Conservation (phyloP, 805 yeast genomes). For the Myxozyma vanderwaltii region DNA sequence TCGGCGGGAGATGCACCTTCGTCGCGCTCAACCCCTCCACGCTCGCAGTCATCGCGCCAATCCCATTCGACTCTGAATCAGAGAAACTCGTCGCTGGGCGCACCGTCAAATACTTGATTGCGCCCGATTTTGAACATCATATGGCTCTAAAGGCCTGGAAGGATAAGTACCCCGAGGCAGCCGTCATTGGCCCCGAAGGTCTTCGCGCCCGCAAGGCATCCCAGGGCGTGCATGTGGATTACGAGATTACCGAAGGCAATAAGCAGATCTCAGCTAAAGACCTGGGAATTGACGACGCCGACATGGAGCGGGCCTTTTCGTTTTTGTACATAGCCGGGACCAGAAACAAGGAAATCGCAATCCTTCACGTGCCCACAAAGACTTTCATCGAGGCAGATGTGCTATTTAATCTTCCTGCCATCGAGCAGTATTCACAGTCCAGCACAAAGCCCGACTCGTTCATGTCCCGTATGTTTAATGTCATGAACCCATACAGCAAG, state of each 20-base stretch:
- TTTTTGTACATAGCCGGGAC: constrained; percentile 59
- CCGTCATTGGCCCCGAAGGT: constrained; percentile 57
- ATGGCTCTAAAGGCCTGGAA: constrained; percentile 62
- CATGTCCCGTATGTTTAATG: constrained; percentile 17
- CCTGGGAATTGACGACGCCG: constrained; percentile 22
- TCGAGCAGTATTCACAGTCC: constrained; percentile 47
- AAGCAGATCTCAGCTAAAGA: constrained; percentile 14
- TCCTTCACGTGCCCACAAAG: constrained; percentile 52
- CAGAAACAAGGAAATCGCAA: constrained; percentile 59
- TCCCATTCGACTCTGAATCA: constrained; percentile 29
- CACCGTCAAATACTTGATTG: constrained; percentile 46
- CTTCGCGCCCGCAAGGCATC: constrained; percentile 26
- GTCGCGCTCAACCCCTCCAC: constrained; percentile 15
- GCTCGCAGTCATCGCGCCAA: constrained; percentile 31
- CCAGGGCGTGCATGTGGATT: constrained; percentile 27
- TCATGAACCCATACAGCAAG: constrained; percentile 12
- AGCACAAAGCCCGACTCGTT: constrained; percentile 6
- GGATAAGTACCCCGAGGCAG: constrained; percentile 52
- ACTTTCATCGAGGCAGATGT: constrained; percentile 62
- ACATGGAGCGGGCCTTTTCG: constrained; percentile 45
- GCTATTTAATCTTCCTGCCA: constrained; percentile 57
- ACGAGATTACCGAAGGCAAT: constrained; percentile 19
- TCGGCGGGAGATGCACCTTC: constrained; percentile 33
- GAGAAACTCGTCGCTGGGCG: constrained; percentile 18
- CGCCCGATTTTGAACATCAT: constrained; percentile 69